A percentile compares a stretch with the other conserved stretches of the same genome.
phyloP scores from a whole-genome alignment of 1,284 basidiomycete species.

The Schizophyllum amplum region DNA sequence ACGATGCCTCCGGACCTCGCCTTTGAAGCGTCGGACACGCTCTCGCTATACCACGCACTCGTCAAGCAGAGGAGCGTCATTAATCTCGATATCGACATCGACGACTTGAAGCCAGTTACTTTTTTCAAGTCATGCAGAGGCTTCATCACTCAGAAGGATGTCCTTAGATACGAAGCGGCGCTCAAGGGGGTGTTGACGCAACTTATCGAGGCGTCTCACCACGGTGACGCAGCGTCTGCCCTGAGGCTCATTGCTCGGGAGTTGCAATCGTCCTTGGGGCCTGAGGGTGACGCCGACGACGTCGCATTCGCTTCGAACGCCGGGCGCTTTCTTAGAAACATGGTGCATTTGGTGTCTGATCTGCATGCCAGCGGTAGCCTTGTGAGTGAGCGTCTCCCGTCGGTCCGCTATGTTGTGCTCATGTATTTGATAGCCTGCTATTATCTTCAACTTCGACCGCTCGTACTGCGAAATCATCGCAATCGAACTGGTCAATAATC shows the following conservation, averaged over 20 bases:
- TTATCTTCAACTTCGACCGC: conserved; percentile 61
- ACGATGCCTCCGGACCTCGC: conserved; percentile 53
- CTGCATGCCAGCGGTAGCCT: conserved; percentile 41
- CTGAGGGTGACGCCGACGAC: conserved; percentile 17
- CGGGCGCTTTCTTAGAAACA: conserved; percentile 27
- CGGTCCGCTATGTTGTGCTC: conserved; percentile 4
- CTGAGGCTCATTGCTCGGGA: conserved; percentile 31
- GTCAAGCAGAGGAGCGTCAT: conserved; percentile 12
- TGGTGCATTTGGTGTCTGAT: conserved; percentile 47
- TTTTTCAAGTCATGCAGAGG: conserved; percentile 31
- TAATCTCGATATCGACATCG: conserved; percentile 21
- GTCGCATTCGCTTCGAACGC: conserved; percentile 25
- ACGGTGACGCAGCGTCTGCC: conserved; percentile 24
- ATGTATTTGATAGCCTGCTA: conserved; percentile 39
- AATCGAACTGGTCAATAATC: conserved; percentile 23
- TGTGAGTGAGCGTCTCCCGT: conserved; percentile 27
- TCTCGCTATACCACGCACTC: conserved; percentile 42
- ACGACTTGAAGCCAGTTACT: conserved; percentile 30
- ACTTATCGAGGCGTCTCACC: conserved; percentile 31
- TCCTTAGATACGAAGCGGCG: conserved; percentile 46
- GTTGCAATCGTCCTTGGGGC: conserved; percentile 29
- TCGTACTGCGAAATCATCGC: conserved; percentile 50
- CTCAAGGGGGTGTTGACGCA: conserved; percentile 37
- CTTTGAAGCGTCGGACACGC: conserved; percentile 49
- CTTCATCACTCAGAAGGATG: conserved; percentile 48